Evolutionary conservation across 768 basidiomycete genomes (phyloP).

Genomic region (Tricholoma matsutake): DNA sequence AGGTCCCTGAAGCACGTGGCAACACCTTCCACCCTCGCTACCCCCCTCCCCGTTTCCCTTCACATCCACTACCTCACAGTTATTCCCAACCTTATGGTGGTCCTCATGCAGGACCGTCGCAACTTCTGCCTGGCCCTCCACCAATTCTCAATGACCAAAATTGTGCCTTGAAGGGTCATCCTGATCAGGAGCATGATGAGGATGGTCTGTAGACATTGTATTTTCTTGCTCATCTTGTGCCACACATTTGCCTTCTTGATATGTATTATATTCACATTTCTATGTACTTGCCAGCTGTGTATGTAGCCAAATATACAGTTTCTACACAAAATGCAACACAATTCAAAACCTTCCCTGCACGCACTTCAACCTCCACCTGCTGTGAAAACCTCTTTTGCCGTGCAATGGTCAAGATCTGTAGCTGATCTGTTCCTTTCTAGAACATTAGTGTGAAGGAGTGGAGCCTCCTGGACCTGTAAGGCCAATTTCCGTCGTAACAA

Average conservation of each 20-base stretch:
- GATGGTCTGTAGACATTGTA: background rate
- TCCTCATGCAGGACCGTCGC: background rate
- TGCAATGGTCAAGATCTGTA: background rate
- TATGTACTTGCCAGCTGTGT: background rate
- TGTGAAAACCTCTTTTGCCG: background rate
- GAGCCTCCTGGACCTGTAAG: background rate
- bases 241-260: background rate
- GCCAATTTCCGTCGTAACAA: background rate
- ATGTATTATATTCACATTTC: no score
- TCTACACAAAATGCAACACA: background rate
- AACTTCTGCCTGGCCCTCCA: background rate
- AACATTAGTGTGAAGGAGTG: no score
- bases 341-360: background rate
- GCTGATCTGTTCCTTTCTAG: background rate
- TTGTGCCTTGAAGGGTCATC: background rate
- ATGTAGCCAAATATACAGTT: background rate
- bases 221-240: background rate
- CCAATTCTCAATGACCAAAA: background rate
- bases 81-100: no score
- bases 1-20: background rate
- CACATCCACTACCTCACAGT: background rate
- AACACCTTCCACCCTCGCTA: background rate
- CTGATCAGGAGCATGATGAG: background rate
- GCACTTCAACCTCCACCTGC: slow-evolving; percentile 1
- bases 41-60: background rate